Evolutionary conservation across 495 filamentous ascomycete species (phyloP).

Genomic region (Aspergillus sparsus): DNA sequence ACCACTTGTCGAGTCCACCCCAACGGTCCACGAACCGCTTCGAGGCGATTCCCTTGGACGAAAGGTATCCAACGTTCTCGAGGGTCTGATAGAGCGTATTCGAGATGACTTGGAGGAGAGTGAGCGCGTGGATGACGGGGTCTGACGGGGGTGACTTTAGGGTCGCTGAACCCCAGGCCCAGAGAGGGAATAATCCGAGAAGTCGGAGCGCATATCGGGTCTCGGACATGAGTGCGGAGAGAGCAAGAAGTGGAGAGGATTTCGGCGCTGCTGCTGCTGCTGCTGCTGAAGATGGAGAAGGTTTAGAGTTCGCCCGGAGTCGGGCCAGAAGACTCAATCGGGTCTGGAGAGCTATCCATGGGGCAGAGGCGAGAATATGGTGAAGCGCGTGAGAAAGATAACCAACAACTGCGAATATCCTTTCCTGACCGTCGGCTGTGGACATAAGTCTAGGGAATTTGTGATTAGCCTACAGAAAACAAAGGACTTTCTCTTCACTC

Average conservation of each 20-base stretch:
- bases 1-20: conserved; percentile 55
- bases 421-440: conserved; percentile 38
- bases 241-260: conserved; percentile 37
- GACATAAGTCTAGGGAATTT: conserved; percentile 33
- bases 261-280: conserved; percentile 18
- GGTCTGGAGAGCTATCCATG: conserved; percentile 39
- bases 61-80: conserved; percentile 83
- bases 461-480: conserved; percentile 16
- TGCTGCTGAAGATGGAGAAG: conserved; percentile 11
- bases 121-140: conserved; percentile 50
- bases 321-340: conserved; percentile 41
- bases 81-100: conserved; percentile 72
- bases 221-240: conserved; percentile 63
- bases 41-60: conserved; percentile 55
- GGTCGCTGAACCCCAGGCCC: conserved; percentile 64
- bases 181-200: conserved; percentile 77
- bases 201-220: conserved; percentile 74
- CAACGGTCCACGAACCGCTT: conserved; percentile 56
- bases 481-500: not conserved
- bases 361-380: conserved; percentile 42
- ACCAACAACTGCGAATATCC: conserved; percentile 39
- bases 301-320: conserved; percentile 34
- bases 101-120: conserved; percentile 65
- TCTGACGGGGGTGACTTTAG: conserved; percentile 52
- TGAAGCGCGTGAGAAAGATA: conserved; percentile 45